A percentile compares a stretch with the other conserved stretches of the same genome.
These are phyloP conservation scores for Cystobasidiaceae sp. DNA, from an alignment of 1,284 basidiomycete genomes.

Conservation along the genomic window DNA sequence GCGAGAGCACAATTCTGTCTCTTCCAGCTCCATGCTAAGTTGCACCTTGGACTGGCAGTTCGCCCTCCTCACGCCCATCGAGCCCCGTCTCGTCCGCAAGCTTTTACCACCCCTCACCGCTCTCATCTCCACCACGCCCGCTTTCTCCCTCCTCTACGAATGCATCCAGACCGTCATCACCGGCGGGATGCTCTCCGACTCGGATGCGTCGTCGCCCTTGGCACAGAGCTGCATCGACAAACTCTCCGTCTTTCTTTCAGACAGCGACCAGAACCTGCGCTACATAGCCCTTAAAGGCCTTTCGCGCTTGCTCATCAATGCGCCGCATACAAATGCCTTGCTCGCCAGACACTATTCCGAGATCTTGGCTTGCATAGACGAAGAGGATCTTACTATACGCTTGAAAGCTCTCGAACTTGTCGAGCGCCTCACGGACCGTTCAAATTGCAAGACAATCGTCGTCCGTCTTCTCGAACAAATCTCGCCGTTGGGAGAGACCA, in stretches of 20 bases:
- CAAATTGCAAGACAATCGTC: conserved; percentile 81
- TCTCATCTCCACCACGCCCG: conserved; percentile 89
- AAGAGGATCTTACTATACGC: conserved; percentile 90
- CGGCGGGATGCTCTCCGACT: conserved; percentile 73
- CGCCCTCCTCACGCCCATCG: conserved; percentile 80
- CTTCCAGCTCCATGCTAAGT: neutral
- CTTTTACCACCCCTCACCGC: conserved; percentile 87
- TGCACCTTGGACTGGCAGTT: conserved; percentile 60
- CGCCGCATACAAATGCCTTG: conserved; percentile 62
- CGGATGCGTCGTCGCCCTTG: conserved; percentile 50
- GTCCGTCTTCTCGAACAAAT: conserved; percentile 82
- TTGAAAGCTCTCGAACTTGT: conserved; percentile 91
- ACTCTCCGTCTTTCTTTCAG: conserved; percentile 82
- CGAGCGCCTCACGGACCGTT: conserved; percentile 80
- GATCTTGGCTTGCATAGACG: conserved; percentile 82
- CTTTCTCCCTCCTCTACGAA: conserved; percentile 93
- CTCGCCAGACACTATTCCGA: conserved; percentile 88
- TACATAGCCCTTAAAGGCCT: conserved; percentile 94
- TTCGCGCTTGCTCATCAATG: conserved; percentile 89
- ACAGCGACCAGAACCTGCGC: conserved; percentile 92
- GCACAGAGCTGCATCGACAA: conserved; percentile 89
- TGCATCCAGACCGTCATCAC: conserved; percentile 98
- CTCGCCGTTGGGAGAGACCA: conserved; percentile 52
- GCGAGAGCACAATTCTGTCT: conserved; percentile 41
- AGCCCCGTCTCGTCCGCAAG: conserved; percentile 89